phyloP scores from a whole-genome alignment of 495 filamentous ascomycete genomes.

The Talaromyces borbonicus region DNA sequence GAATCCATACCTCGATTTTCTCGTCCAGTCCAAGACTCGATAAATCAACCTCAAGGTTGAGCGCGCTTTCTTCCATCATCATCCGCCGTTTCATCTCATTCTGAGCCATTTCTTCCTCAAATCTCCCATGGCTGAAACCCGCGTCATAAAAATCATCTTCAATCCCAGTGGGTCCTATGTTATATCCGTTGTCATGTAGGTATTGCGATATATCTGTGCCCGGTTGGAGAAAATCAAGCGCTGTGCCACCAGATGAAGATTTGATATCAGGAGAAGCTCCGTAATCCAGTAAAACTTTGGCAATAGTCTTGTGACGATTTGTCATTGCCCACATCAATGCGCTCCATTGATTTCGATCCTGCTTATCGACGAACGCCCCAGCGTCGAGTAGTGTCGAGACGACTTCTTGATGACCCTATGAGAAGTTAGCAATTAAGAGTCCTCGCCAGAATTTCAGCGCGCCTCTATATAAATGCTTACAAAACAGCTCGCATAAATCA shows the following conservation, averaged over 20 bases:
- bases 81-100: conserved; percentile 92
- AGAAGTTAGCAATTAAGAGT: conserved; percentile 11
- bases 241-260: conserved; percentile 88
- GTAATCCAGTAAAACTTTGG: conserved; percentile 81
- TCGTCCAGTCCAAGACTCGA: conserved; percentile 95
- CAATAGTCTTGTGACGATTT: conserved; percentile 91
- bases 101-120: conserved; percentile 96
- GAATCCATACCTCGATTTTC: conserved; percentile 67
- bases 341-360: conserved; percentile 95
- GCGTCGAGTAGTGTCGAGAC: conserved; percentile 75
- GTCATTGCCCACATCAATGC: conserved; percentile 99
- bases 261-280: conserved; percentile 94
- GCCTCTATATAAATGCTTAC: conserved; percentile 24
- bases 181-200: conserved; percentile 86
- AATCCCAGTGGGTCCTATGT: conserved; percentile 77
- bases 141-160: conserved; percentile 91
- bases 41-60: conserved; percentile 93
- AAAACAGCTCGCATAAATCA: conserved; percentile 99
- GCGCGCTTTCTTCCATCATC: conserved; percentile 99
- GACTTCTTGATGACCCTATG: conserved; percentile 81
- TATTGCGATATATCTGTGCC: conserved; percentile 96
- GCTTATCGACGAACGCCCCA: conserved; percentile 84
- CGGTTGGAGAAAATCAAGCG: conserved; percentile 88
- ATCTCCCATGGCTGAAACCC: conserved; percentile 84
- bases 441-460: neutral